phyloP scores from a whole-genome alignment of 306 rosid species.

The Mucuna pruriens region DNA sequence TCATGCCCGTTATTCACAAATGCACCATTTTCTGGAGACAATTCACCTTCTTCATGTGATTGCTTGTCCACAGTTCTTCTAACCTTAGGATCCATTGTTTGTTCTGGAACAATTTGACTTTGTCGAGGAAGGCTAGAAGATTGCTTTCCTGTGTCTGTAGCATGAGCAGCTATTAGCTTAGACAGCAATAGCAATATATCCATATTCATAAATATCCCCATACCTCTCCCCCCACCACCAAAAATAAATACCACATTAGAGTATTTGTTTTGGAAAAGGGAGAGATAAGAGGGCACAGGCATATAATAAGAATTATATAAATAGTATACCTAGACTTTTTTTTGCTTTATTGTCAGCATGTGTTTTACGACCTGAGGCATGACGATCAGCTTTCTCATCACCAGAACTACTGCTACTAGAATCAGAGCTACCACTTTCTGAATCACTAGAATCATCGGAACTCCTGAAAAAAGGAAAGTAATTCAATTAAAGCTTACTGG shows the following conservation, averaged over 20 bases:
- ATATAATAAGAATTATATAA: neutral
- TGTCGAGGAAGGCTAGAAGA: conserved; percentile 39
- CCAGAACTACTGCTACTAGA: conserved; percentile 67
- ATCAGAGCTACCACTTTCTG: conserved; percentile 63
- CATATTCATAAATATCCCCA: conserved; percentile 14
- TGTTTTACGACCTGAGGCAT: conserved; percentile 47
- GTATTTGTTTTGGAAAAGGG: neutral
- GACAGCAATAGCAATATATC: conserved; percentile 27
- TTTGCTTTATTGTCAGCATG: conserved; percentile 52
- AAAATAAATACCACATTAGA: neutral
- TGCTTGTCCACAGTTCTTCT: conserved; percentile 51
- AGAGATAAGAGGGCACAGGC: neutral
- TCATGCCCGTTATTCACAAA: conserved; percentile 58
- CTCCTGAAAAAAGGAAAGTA: conserved; percentile 54
- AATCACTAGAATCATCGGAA: conserved; percentile 67
- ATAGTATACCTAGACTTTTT: conserved; percentile 51
- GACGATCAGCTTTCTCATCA: conserved; percentile 50
- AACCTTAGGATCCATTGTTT: conserved; percentile 40
- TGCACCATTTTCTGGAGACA: conserved; percentile 71
- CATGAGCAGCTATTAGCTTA: conserved; percentile 42
- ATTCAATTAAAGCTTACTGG: conserved; percentile 37
- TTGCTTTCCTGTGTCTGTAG: conserved; percentile 60
- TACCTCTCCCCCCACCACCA: neutral
- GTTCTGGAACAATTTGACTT: conserved; percentile 44
- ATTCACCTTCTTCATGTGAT: conserved; percentile 84